Evolutionary conservation across 768 basidiomycete genomes (phyloP).

Genomic region (Phanerochaete carnosa): DNA sequence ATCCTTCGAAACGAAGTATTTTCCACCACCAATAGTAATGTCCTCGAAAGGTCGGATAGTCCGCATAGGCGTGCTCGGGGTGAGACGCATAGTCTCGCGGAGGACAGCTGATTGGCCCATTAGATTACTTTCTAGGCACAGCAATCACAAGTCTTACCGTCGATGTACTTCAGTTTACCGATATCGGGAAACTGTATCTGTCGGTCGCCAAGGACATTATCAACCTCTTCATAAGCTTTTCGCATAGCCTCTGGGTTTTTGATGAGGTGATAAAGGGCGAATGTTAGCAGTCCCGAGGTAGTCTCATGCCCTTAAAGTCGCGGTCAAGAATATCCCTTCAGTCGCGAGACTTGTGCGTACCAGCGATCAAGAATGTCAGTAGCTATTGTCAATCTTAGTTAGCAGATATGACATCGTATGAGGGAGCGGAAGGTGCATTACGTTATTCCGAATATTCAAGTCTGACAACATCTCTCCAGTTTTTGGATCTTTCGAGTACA

Average conservation of each 20-base stretch:
- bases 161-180: conserved; percentile 40
- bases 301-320: conserved; percentile 33
- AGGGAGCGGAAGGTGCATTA: conserved; percentile 15
- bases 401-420: not conserved
- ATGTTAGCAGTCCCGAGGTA: conserved; percentile 37
- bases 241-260: conserved; percentile 40
- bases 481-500: conserved; percentile 41
- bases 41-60: conserved; percentile 33
- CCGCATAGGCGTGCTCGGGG: conserved; percentile 36
- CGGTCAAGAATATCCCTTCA: not conserved
- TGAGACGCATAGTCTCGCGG: conserved; percentile 35
- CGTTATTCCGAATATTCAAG: conserved; percentile 41
- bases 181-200: conserved; percentile 37
- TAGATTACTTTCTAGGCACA: not conserved
- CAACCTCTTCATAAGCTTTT: conserved; percentile 45
- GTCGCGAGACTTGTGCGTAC: conserved; percentile 16
- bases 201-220: conserved; percentile 39
- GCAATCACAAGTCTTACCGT: conserved; percentile 23
- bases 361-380: conserved; percentile 49
- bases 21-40: conserved; percentile 35
- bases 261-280: conserved; percentile 42
- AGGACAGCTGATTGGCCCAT: conserved; percentile 29
- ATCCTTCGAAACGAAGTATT: conserved; percentile 37
- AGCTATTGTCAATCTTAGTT: conserved; percentile 25
- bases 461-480: conserved; percentile 40